A percentile compares a stretch with the other conserved stretches of the same genome.
Conservation (phyloP, 495 filamentous ascomycete species). For the Chlorociboria aeruginascens region DNA sequence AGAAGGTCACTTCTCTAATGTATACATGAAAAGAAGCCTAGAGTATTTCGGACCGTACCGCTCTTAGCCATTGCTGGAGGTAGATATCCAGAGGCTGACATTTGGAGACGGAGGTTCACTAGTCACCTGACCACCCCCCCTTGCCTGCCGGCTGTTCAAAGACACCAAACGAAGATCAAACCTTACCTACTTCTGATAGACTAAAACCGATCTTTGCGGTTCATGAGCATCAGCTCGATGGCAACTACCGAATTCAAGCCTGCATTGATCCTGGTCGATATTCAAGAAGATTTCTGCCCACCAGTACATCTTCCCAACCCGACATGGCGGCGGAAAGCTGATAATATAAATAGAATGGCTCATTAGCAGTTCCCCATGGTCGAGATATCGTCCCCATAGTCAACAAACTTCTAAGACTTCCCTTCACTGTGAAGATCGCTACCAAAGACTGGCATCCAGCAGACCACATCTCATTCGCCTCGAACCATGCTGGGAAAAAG, state of each 20-base stretch:
- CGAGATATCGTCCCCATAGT: slow-evolving; percentile 56
- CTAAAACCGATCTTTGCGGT: no score
- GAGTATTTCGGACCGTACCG: no score
- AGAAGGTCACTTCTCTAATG: no score
- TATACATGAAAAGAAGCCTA: no score
- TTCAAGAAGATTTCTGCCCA: slow-evolving; percentile 95
- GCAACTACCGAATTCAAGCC: slow-evolving; percentile 28
- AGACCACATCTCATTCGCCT: slow-evolving; percentile 82
- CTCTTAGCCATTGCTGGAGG: no score
- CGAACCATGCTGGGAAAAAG: slow-evolving; percentile 55
- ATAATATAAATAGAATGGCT: slow-evolving; percentile 47
- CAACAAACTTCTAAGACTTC: slow-evolving; percentile 62
- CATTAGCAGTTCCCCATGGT: slow-evolving; percentile 64
- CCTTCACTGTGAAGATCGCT: slow-evolving; percentile 63
- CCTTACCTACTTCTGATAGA: no score
- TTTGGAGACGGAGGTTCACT: no score
- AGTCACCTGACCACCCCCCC: no score
- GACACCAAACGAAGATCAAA: no score
- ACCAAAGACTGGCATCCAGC: slow-evolving; percentile 84
- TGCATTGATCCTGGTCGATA: slow-evolving; percentile 68
- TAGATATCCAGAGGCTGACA: no score
- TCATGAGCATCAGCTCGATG: no score
- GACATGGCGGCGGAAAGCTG: not conserved
- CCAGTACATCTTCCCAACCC: slow-evolving; percentile 43
- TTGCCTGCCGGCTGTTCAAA: no score